Conservation (phyloP, 306 rosid genomes). For the Psophocarpus tetragonolobus region DNA sequence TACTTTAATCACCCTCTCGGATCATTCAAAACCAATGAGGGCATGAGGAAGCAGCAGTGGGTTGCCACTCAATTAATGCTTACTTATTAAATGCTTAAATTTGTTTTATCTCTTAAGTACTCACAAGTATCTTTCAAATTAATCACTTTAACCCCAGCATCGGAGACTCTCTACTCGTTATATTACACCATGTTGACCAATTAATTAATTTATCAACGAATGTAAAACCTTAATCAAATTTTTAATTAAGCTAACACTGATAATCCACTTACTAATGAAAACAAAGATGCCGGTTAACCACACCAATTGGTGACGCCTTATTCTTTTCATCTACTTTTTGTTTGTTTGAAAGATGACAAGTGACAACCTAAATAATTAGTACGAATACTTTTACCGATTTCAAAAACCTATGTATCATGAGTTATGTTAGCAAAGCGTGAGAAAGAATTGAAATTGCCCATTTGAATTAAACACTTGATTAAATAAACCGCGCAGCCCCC, state of each 20-base stretch:
- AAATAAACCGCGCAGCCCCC: background rate
- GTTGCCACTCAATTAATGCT: conserved; percentile 20
- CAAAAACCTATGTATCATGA: background rate
- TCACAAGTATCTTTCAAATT: too few species aligned
- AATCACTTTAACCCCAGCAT: too few species aligned
- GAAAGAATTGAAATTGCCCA: background rate
- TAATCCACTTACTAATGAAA: background rate
- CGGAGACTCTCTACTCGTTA: too few species aligned
- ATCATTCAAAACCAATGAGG: conserved; percentile 2
- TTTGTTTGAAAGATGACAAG: background rate
- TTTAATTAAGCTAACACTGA: background rate
- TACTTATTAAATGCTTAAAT: background rate
- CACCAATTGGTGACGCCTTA: background rate
- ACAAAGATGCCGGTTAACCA: background rate
- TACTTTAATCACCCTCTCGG: conserved; percentile 10
- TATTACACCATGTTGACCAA: too few species aligned
- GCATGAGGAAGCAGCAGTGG: background rate
- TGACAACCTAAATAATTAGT: background rate
- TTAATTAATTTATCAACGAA: too few species aligned
- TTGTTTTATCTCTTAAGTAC: too few species aligned
- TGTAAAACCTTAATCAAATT: background rate
- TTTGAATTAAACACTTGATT: background rate
- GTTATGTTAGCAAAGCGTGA: background rate
- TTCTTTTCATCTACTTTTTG: background rate
- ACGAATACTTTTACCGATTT: background rate